phyloP scores from a whole-genome alignment of 2,329 filamentous ascomycete genomes.

The Alternaria burnsii region DNA sequence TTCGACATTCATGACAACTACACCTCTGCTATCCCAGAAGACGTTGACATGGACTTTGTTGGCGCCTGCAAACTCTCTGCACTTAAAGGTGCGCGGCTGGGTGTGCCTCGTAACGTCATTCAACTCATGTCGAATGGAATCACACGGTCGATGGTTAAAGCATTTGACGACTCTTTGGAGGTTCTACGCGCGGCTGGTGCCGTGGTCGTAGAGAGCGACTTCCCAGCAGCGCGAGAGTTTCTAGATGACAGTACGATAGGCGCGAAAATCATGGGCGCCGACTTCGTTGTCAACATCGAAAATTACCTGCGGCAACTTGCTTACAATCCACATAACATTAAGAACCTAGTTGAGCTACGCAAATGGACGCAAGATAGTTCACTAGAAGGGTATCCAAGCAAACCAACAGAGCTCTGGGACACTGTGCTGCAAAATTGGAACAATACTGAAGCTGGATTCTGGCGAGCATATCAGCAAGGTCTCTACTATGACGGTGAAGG shows the following conservation, averaged over 20 bases:
- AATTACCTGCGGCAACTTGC: slow-evolving; percentile 68
- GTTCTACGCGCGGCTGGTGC: slow-evolving; percentile 69
- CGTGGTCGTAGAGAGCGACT: slow-evolving; percentile 69
- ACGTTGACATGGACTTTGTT: slow-evolving; percentile 55
- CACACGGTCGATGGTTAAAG: slow-evolving; percentile 63
- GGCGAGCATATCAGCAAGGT: background rate
- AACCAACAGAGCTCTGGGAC: background rate
- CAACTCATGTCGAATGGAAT: slow-evolving; percentile 69
- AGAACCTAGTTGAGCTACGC: slow-evolving; percentile 3
- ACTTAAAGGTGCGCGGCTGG: slow-evolving; percentile 71
- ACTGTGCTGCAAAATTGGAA: background rate
- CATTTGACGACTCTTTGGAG: slow-evolving; percentile 57
- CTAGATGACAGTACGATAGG: slow-evolving; percentile 70
- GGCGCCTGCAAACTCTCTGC: slow-evolving; percentile 38
- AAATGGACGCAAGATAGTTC: background rate
- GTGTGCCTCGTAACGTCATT: slow-evolving; percentile 75
- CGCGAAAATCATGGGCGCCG: slow-evolving; percentile 73
- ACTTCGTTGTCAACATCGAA: slow-evolving; percentile 73
- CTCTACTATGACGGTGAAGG: background rate
- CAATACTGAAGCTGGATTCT: background rate
- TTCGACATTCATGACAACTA: slow-evolving; percentile 71
- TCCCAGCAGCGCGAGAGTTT: slow-evolving; percentile 76
- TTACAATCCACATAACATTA: slow-evolving; percentile 53
- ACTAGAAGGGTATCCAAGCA: background rate
- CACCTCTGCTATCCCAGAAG: slow-evolving; percentile 65